Conservation (phyloP, 2,329 filamentous ascomycete genomes). For the Diaporthe vexans region DNA sequence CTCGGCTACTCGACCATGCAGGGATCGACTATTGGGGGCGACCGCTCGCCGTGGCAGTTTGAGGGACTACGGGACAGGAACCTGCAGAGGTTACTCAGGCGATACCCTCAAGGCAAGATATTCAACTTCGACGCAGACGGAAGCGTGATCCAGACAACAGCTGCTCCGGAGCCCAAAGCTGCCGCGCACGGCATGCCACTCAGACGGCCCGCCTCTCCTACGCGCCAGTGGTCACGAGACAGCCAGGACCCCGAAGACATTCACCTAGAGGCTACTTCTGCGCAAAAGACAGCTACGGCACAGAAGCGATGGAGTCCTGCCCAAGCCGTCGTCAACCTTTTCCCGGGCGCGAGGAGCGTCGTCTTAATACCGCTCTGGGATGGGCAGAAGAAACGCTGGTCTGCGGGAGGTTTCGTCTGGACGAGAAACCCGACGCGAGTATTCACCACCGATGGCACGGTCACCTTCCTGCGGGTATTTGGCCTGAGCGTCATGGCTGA, state of each 20-base stretch:
- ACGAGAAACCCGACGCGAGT: conserved; percentile 58
- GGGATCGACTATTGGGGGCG: conserved; percentile 51
- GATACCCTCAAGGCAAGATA: conserved; percentile 61
- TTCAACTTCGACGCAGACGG: conserved; percentile 60
- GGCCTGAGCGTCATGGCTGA: conserved; percentile 70
- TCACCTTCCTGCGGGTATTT: conserved; percentile 66
- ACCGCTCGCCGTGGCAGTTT: conserved; percentile 39
- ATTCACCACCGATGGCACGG: conserved; percentile 62
- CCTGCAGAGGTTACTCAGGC: conserved; percentile 56
- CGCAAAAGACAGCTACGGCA: not conserved
- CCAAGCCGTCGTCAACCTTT: conserved; percentile 51
- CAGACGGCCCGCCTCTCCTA: conserved; percentile 19
- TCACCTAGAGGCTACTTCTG: conserved; percentile 10
- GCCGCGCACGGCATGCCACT: not conserved
- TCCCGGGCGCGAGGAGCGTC: conserved; percentile 61
- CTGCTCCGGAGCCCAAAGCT: conserved; percentile 45
- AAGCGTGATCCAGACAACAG: conserved; percentile 24
- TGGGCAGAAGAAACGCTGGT: conserved; percentile 60
- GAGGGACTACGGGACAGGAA: conserved; percentile 54
- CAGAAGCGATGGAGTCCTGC: conserved; percentile 38
- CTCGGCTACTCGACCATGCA: conserved; percentile 56
- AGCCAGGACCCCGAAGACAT: conserved; percentile 20
- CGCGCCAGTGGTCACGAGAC: conserved; percentile 25
- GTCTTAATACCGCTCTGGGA: conserved; percentile 62
- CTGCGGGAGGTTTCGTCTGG: conserved; percentile 64